Evolutionary conservation across 768 basidiomycete species (phyloP).

Genomic region (Lentinula guzmanii): DNA sequence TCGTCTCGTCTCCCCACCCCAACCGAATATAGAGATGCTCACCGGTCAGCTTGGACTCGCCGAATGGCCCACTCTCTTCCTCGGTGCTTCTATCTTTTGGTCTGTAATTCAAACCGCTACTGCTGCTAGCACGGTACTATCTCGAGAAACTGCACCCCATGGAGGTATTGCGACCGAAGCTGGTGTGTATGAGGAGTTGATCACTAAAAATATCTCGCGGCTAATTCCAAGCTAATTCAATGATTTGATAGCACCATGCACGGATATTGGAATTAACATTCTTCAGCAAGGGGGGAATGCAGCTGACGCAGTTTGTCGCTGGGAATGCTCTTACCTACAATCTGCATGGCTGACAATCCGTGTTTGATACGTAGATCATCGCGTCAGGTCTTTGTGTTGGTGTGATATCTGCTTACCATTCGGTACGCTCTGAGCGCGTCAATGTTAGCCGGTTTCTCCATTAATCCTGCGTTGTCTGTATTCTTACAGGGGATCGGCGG

Average conservation of each 20-base stretch:
- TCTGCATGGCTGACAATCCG: background rate
- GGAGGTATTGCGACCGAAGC: conserved; percentile 3
- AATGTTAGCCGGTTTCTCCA: background rate
- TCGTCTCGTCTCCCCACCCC: background rate
- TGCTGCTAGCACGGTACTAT: conserved; percentile 3
- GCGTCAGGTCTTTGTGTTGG: conserved; percentile 33
- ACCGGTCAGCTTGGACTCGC: background rate
- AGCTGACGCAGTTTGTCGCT: conserved; percentile 30
- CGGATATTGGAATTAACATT: conserved; percentile 33
- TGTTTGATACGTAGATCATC: conserved; percentile 17
- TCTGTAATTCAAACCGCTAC: background rate
- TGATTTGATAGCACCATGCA: conserved; percentile 17
- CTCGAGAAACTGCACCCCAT: background rate
- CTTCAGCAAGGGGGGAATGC: conserved; percentile 38
- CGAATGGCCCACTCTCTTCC: background rate
- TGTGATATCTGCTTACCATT: conserved; percentile 29
- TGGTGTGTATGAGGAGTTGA: background rate
- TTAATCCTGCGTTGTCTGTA: background rate
- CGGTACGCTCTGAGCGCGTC: background rate
- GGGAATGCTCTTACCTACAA: background rate
- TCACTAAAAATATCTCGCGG: background rate
- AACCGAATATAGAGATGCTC: background rate
- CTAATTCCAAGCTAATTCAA: too few species aligned
- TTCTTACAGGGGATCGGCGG: background rate
- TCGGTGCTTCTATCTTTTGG: background rate